Evolutionary conservation across 768 basidiomycete species (phyloP), one percentile per base, ranked within the genome.

Genomic region (Amanita muscaria): DNA sequence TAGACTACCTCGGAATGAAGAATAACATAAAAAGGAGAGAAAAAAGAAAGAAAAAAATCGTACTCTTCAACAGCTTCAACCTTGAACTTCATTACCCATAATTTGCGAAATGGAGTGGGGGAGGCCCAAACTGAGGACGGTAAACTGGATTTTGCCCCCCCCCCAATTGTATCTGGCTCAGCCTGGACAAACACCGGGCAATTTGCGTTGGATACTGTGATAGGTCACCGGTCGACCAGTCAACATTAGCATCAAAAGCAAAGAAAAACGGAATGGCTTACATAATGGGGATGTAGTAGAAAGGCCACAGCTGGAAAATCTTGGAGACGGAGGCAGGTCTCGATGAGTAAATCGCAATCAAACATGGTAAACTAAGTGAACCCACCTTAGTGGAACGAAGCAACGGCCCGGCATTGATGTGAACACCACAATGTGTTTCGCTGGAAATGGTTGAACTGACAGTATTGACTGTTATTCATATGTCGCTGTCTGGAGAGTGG

Each of bases 391-490:
- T n/a, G n/a, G n/a, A n/a, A n/a, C n/a, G n/a, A n/a, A n/a, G n/a
- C 96, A 74, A 96, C 94, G 93, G 93, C 15, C 92, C 92, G 56
- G 92, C 96, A 59, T 99, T 99, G 71, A 99, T 97, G 69, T 98
- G 96, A 42, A 99, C 83, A 84, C 96, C 96, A 52, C 92, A 96
- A 70, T 99, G 96, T 2, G 93, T 92, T 68, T 98, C 92, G 58
- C 94, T 88, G 33, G 94, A 97, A 55, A 98, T 79, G 3, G 94
- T 97, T 16, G 92, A 96, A 39, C 96, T 96, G 56, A 99, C 96
- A 27, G 91, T 93, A 72, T 99, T 98, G 64, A 99, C 92, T n/a
- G n/a, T n/a, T n/a, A n/a, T n/a, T n/a, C n/a, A n/a, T n/a, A n/a
- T n/a, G n/a, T n/a, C n/a, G n/a, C n/a, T n/a, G n/a, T n/a, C n/a